Conservation (phyloP, 108 stramenopile species). For the Cylindrotheca closterium region DNA sequence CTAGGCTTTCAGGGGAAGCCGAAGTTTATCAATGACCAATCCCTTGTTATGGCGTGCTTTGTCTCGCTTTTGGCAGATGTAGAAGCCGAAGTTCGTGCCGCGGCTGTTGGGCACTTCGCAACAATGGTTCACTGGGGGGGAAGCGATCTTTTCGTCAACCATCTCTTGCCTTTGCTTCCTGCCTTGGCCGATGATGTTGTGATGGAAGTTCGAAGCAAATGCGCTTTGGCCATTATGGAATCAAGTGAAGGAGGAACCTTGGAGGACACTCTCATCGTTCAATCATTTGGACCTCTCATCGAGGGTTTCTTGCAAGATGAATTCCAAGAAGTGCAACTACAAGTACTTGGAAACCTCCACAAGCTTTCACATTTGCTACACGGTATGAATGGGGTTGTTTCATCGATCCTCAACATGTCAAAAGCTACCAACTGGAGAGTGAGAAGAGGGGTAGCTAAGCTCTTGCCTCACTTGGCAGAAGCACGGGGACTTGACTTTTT, state of each 20-base stretch:
- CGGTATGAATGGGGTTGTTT: slow-evolving; percentile 81
- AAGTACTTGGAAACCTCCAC: slow-evolving; percentile 82
- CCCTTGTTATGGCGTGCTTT: slow-evolving; percentile 69
- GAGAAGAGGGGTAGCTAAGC: slow-evolving; percentile 69
- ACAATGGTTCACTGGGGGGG: slow-evolving; percentile 84
- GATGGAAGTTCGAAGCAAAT: slow-evolving; percentile 61
- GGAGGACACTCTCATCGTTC: slow-evolving; percentile 73
- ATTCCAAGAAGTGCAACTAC: slow-evolving; percentile 89
- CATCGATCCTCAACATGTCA: slow-evolving; percentile 76
- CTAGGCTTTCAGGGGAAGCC: slow-evolving; percentile 55
- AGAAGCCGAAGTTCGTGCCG: slow-evolving; percentile 94
- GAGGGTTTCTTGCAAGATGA: slow-evolving; percentile 86
- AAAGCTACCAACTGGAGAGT: slow-evolving; percentile 88
- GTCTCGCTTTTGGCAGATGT: slow-evolving; percentile 79
- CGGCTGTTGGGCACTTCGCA: slow-evolving; percentile 86
- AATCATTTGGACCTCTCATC: slow-evolving; percentile 76
- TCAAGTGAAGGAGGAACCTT: slow-evolving; percentile 67
- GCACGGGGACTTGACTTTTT: slow-evolving; percentile 80
- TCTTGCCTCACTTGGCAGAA: slow-evolving; percentile 84
- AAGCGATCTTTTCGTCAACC: slow-evolving; percentile 61
- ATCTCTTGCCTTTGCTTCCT: slow-evolving; percentile 70
- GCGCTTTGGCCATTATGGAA: slow-evolving; percentile 78
- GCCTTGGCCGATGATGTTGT: slow-evolving; percentile 63
- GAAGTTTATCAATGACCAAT: slow-evolving; percentile 30
- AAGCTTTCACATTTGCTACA: slow-evolving; percentile 74